Base-by-base conservation (phyloP, 2,329 filamentous ascomycete genomes). In the Fusarium verrucosum region DNA sequence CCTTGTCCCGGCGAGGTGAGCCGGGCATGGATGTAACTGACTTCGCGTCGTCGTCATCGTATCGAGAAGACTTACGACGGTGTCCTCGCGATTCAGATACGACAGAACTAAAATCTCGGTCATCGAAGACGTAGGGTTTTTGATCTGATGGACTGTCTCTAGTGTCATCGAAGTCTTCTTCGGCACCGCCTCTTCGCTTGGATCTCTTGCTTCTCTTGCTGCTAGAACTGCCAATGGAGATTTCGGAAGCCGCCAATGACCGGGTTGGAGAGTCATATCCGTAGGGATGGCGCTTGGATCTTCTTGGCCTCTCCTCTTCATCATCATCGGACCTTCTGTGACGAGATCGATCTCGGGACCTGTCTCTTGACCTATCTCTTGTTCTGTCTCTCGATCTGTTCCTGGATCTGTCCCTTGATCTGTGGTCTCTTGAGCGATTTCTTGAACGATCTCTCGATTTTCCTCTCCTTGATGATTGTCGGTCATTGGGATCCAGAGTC, bases 41-140 rank as follows among this genome's bases (percentile, higher is more conserved):
- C 68, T 79, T 82, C 20, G 76, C 69, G 59, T 83, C 82, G 32
- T 85, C 81, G 35, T 77, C 76, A 19, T 84, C 81, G 23, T 84
- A 71, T 25, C 74, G 73, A 50, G 75, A 77, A 7, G 68, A 59
- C 51, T 69, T 73, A 42, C 72, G 60, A 45, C 68, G 54, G 16
- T 72, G 68, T 23, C 77, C 68, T 19, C 75, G 75, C 35, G 78
- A 75, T 46, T 81, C 81, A 7, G 84, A 85, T 7, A 82, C 78
- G 13, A 83, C 78, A 28, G 83, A 85, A 58, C 77, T 79, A 19
- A 81, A 77, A 36, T 83, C 82, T n/a, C 78, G 78, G 53, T 83
- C 79, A 23, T 81, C 76, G 51, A 78, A 80, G 3, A 69, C 72
- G n/a, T 78, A 77, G 5, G 73, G 74, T 40, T 72, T 75, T 62